phyloP scores from a whole-genome alignment of 176 grass and related monocot species.

The Oryza glumipatula region DNA sequence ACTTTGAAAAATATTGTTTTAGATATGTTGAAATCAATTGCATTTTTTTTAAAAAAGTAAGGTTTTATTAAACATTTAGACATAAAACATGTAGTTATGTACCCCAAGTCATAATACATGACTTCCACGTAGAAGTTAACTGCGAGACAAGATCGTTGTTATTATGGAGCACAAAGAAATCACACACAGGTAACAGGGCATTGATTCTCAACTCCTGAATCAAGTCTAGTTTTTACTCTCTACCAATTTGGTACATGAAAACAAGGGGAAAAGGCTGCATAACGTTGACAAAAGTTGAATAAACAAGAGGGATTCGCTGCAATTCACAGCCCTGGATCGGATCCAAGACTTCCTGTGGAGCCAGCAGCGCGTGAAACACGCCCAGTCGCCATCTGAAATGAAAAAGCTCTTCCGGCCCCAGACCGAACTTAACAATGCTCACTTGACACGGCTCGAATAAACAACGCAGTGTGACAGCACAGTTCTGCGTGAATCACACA shows the following conservation, averaged over 20 bases:
- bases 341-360: slow-evolving; percentile 33
- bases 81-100: no score
- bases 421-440: neutral
- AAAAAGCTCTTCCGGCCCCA: slow-evolving; percentile 11
- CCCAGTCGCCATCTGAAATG: slow-evolving; percentile 16
- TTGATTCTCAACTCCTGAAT: slow-evolving; percentile 18
- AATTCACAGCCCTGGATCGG: slow-evolving; percentile 42
- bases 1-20: no score
- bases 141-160: neutral
- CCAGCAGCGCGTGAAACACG: slow-evolving; percentile 25
- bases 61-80: no score
- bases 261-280: neutral
- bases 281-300: neutral
- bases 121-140: no score
- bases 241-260: slow-evolving; percentile 22
- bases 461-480: neutral
- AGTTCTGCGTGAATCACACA: neutral
- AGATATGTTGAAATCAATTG: no score
- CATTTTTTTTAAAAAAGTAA: no score
- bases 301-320: neutral
- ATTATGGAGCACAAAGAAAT: neutral
- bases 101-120: no score
- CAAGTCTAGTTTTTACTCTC: neutral
- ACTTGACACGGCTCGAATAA: slow-evolving; percentile 40
- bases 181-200: neutral